Evolutionary conservation across 1,284 basidiomycete genomes (phyloP), one percentile per base, ranked within the genome.

Genomic region (Tylopilus orsonianus): DNA sequence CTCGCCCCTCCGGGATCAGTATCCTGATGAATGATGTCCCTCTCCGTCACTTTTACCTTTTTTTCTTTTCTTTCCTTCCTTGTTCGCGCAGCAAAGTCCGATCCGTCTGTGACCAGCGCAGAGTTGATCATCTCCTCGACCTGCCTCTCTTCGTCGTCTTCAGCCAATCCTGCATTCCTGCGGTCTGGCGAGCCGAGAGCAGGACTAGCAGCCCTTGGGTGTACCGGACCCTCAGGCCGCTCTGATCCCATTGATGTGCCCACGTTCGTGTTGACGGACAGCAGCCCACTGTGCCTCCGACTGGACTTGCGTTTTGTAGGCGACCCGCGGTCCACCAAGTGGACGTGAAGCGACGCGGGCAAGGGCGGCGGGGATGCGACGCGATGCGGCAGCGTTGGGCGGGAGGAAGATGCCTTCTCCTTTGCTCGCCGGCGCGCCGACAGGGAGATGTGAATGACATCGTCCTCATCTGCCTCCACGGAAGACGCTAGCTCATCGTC

Each of bases 271-370:
- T 56, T 63, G 35, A 74, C 63, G 26, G 70, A 74, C 50, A 89
- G 64, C 37, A 87, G 66, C 6, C 85, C 85, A 56, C 85, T 88
- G 66, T 84, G 84, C 41, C 85, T 71, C 53, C 86, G 72, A 46
- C 77, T 69, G 8, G 77, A 61, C 50, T 80, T 82, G 29, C 78
- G 73, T 60, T 78, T 83, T 30, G 70, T 64, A 43, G 64, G 44
- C 58, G 65, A 47, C 39, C 58, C 52, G 42, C 60, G 57, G 27
- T 64, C 58, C 33, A 61, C 56, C 46, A 73, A 40, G 52, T 69
- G 59, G 38, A 70, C 49, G 32, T 68, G 67, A 20, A 64, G 44
- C 24, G 65, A 56, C 19, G 58, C 49, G 7, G 64, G 56, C 46
- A 62, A 39, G 26, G 55, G 69, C 3, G 69, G 64, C 14, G 72